Evolutionary conservation across 345 rosid genomes (phyloP).

Genomic region (Eucalyptus caleyi): DNA sequence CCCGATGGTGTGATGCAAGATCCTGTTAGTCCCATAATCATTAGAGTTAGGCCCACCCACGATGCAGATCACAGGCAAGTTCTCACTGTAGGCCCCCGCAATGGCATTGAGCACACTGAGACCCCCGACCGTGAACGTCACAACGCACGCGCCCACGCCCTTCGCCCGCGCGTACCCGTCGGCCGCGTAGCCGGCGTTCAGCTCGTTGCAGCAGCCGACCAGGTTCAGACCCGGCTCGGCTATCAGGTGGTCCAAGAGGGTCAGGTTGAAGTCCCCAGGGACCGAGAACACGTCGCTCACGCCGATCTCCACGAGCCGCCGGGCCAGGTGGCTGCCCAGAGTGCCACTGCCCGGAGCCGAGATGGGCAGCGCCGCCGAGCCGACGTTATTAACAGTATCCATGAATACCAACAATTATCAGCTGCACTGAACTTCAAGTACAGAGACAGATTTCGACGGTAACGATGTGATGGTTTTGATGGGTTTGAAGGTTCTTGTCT

Average conservation of each 20-base stretch:
- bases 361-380: conserved; percentile 21
- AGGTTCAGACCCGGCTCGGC: conserved; percentile 46
- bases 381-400: conserved; percentile 25
- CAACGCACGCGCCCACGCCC: conserved; percentile 66
- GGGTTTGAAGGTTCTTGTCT: background rate
- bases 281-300: conserved; percentile 60
- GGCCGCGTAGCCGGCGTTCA: conserved; percentile 74
- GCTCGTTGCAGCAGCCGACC: conserved; percentile 73
- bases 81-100: conserved; percentile 72
- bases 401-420: background rate
- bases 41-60: conserved; percentile 67
- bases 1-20: conserved; percentile 67
- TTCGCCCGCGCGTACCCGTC: conserved; percentile 61
- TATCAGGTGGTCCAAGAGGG: conserved; percentile 48
- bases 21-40: conserved; percentile 56
- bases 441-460: background rate
- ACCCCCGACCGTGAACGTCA: conserved; percentile 74
- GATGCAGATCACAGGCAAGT: conserved; percentile 53
- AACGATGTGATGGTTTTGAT: background rate
- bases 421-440: background rate
- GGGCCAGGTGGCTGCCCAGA: conserved; percentile 45
- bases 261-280: conserved; percentile 63
- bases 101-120: conserved; percentile 59
- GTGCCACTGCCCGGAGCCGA: conserved; percentile 23
- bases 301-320: conserved; percentile 65